A percentile compares a stretch with the other conserved stretches of the same genome.
These are phyloP conservation scores for Filobasidium floriforme DNA, from an alignment of 768 basidiomycete species.

Conservation along the genomic window DNA sequence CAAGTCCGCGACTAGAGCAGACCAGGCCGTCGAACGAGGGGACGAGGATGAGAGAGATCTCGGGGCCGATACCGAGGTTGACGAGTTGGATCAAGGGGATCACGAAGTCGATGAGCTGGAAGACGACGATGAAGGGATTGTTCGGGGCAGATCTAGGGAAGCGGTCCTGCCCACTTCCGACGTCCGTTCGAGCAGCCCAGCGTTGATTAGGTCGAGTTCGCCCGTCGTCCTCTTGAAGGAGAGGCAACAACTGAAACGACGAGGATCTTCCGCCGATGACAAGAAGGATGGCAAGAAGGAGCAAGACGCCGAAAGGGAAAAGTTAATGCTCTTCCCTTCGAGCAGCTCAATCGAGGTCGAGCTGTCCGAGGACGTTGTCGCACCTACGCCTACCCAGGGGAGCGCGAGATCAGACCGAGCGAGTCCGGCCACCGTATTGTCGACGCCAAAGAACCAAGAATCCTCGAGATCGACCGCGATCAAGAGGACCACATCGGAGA, in stretches of 20 bases:
- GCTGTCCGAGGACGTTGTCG: slow-evolving; percentile 9
- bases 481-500: background rate
- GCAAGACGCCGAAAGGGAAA: background rate
- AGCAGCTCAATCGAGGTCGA: slow-evolving; percentile 17
- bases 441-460: background rate
- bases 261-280: background rate
- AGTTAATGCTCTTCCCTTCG: slow-evolving; percentile 7
- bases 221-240: background rate
- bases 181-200: slow-evolving; percentile 4
- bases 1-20: too few relatives aligned
- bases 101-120: slow-evolving; percentile 4
- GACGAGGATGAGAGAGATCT: background rate
- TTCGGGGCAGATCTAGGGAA: background rate
- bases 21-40: background rate
- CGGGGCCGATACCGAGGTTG: background rate
- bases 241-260: slow-evolving; percentile 1
- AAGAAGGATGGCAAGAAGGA: background rate
- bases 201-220: background rate
- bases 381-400: too few relatives aligned
- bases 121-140: background rate
- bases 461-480: background rate
- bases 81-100: background rate
- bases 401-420: too few relatives aligned
- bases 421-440: background rate
- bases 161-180: background rate